phyloP scores from a whole-genome alignment of 495 filamentous ascomycete species.

The Neurospora pannonica region DNA sequence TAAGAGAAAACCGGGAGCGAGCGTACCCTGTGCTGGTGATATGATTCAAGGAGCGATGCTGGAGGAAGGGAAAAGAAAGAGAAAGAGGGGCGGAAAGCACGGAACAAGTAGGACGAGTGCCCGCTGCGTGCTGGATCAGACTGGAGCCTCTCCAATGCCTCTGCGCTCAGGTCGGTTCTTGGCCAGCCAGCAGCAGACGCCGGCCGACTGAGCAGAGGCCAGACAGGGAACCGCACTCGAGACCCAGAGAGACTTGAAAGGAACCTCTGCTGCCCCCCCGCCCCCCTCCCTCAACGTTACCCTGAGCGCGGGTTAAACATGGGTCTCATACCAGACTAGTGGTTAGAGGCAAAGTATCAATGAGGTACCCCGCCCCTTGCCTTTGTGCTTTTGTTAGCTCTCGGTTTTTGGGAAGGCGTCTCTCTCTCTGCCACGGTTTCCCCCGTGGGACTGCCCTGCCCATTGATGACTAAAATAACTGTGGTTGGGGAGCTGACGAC shows the following conservation, averaged over 20 bases:
- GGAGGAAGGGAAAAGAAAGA: slow-evolving; percentile 12
- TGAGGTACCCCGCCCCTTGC: neutral
- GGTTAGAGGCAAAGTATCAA: neutral
- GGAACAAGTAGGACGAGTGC: slow-evolving; percentile 15
- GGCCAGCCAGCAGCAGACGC: neutral
- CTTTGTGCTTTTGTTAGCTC: neutral
- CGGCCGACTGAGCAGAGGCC: neutral
- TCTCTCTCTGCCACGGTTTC: neutral
- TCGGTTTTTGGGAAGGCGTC: neutral
- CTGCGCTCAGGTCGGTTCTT: neutral
- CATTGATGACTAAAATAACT: neutral
- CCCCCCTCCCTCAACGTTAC: neutral
- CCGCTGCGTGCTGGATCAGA: neutral
- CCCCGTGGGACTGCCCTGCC: neutral
- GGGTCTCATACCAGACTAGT: neutral
- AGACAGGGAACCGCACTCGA: neutral
- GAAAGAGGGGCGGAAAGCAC: slow-evolving; percentile 17
- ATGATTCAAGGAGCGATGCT: slow-evolving; percentile 12
- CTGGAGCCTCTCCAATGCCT: neutral
- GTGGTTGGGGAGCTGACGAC: neutral
- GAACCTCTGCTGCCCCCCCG: neutral
- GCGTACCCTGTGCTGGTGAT: slow-evolving; percentile 4
- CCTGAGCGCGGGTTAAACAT: neutral
- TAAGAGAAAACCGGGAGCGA: neutral
- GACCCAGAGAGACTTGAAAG: neutral